phyloP scores from a whole-genome alignment of 2,329 filamentous ascomycete species.

The Colletotrichum viniferum region DNA sequence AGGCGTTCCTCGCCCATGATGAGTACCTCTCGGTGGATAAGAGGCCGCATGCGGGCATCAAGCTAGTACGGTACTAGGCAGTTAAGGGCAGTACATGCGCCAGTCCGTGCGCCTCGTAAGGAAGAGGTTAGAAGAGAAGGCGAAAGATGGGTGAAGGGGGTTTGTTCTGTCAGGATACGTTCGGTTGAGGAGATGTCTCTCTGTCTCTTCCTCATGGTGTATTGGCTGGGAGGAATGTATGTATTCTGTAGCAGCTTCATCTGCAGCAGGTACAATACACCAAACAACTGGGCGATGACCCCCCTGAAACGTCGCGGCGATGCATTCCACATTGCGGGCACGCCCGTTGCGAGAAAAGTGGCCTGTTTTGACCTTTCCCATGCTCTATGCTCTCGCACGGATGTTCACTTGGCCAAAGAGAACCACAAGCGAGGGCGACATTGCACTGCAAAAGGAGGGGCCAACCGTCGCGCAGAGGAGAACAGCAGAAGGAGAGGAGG shows the following conservation, averaged over 20 bases:
- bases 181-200: background rate
- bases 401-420: background rate
- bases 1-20: background rate
- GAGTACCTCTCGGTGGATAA: background rate
- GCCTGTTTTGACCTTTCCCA: slow-evolving; percentile 6
- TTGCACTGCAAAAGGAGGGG: background rate
- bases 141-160: background rate
- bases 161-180: background rate
- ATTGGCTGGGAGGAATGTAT: background rate
- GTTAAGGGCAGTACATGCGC: background rate
- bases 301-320: slow-evolving; percentile 18
- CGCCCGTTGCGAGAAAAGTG: background rate
- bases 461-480: background rate
- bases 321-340: background rate
- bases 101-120: background rate
- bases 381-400: background rate
- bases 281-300: background rate
- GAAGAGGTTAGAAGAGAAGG: background rate
- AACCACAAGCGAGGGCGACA: background rate
- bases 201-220: background rate
- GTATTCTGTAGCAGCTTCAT: background rate
- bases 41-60: background rate
- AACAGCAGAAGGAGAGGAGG: background rate
- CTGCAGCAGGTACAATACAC: background rate
- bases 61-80: background rate